Evolutionary conservation across 768 basidiomycete species (phyloP).

Genomic region (Hemileccinum impolitum): DNA sequence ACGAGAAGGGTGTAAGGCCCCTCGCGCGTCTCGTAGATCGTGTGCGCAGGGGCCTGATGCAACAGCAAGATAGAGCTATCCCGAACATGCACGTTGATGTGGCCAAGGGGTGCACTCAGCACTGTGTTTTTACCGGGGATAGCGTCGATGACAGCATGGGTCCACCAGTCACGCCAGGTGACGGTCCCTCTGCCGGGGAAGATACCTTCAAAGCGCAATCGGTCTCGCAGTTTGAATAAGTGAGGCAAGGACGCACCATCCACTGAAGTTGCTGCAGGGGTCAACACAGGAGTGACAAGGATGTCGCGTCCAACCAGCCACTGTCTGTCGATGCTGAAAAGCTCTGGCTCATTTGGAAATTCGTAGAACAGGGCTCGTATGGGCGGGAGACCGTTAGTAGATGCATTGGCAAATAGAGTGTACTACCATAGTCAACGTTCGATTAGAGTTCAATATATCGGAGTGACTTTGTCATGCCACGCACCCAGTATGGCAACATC

Average conservation of each 20-base stretch:
- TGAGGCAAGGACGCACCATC: conserved; percentile 41
- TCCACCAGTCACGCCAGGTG: conserved; percentile 74
- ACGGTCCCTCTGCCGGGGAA: conserved; percentile 38
- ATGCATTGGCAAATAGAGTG: conserved; percentile 69
- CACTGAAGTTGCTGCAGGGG: conserved; percentile 64
- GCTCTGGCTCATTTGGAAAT: conserved; percentile 66
- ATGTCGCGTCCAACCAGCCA: conserved; percentile 39
- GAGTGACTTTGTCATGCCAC: no score
- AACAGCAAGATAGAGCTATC: conserved; percentile 63
- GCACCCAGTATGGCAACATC: conserved; percentile 75
- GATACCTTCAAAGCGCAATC: conserved; percentile 39
- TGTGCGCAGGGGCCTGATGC: conserved; percentile 62
- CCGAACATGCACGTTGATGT: conserved; percentile 77
- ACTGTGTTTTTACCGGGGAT: conserved; percentile 42
- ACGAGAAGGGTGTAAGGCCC: conserved; percentile 63
- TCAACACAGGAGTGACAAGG: conserved; percentile 73
- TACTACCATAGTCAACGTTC: conserved; percentile 47
- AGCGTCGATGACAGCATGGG: conserved; percentile 51
- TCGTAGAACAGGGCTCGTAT: conserved; percentile 76
- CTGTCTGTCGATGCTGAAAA: conserved; percentile 60
- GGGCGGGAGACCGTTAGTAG: conserved; percentile 62
- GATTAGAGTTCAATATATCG: neutral
- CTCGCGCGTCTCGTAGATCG: conserved; percentile 59
- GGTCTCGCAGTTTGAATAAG: conserved; percentile 22
- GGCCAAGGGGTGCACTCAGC: conserved; percentile 63